Evolutionary conservation across 495 filamentous ascomycete species (phyloP), one percentile per base, ranked within the genome.

Genomic region (Xylaria nigripes): DNA sequence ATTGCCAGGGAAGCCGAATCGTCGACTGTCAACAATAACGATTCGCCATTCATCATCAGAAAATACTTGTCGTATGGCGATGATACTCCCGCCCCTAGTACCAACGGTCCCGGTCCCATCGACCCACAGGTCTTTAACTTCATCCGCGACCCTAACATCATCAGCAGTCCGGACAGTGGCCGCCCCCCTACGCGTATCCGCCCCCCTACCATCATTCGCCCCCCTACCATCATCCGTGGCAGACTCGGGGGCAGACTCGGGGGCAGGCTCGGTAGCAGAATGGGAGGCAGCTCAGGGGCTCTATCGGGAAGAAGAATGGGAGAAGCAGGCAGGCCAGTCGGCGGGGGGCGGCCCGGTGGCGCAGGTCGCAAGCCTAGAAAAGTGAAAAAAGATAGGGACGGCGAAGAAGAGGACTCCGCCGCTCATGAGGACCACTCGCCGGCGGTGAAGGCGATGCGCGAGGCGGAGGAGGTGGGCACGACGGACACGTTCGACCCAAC

Each of bases 221-320:
- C 43, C 3, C 48, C 54, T 15, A 56, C 56, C 24, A 49, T 61
- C 43, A 61, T 63, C 34, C 48, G 63, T 34, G 61, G 61, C 21
- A 58, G 55, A 9, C 54, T 54, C 41, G 23, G 48, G 18, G 48
- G 47, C 19, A 42, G 61, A 18, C 49, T 27, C 15, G 38, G 54
- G 24, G 47, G 48, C 19, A 46, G 50, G 15, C 16, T 3, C 6
- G 21, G 36, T 2, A 29, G 38, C 19, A 50, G 27, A n/a, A 34
- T 8, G 22, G 42, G 13, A 13, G 2, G 15, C 36, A 29, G 43
- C 50, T 10, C 1, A 45, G 55, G 13, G 43, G 52, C 6, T 10
- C 5, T 5, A 4, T 30, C 27, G 27, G 27, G 27, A 10, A 4
- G 10, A 30, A 10, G 27, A 10, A 5, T 5, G 10, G 27, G 10